A percentile compares a stretch with the other conserved stretches of the same genome.
phyloP scores from a whole-genome alignment of 129 eudicot species.

The Artemisia tridentata region DNA sequence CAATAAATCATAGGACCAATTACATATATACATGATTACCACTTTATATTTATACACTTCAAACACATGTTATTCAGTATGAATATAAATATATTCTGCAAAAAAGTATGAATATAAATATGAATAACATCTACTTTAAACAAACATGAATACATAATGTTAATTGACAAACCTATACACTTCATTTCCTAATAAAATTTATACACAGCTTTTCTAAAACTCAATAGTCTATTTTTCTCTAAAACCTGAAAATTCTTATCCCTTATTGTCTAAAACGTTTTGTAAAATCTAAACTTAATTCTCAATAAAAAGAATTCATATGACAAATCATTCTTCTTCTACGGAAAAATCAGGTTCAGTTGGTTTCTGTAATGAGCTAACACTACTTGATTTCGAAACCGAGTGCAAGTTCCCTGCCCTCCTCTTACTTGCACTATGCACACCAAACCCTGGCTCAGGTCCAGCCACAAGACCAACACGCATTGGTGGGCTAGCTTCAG shows the following conservation, averaged over 20 bases:
- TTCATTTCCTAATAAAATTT: not conserved
- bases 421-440: conserved; percentile 44
- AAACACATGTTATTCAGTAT: not conserved
- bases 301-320: not conserved
- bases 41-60: too few relatives aligned
- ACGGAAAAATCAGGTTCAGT: conserved; percentile 84
- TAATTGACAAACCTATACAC: not conserved
- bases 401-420: conserved; percentile 43
- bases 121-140: not conserved
- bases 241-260: not conserved
- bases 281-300: not conserved
- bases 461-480: conserved; percentile 21
- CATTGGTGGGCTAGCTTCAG: conserved; percentile 15
- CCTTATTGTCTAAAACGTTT: too few relatives aligned
- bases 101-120: not conserved
- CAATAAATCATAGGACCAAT: too few relatives aligned
- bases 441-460: conserved; percentile 47
- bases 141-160: not conserved
- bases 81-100: not conserved
- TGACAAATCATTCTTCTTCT: conserved; percentile 51
- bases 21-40: too few relatives aligned
- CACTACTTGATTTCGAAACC: conserved; percentile 41
- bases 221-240: not conserved
- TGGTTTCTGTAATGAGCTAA: conserved; percentile 67
- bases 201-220: not conserved